Conservation (phyloP, 139 green algal species). For the Coelastrella sp. region DNA sequence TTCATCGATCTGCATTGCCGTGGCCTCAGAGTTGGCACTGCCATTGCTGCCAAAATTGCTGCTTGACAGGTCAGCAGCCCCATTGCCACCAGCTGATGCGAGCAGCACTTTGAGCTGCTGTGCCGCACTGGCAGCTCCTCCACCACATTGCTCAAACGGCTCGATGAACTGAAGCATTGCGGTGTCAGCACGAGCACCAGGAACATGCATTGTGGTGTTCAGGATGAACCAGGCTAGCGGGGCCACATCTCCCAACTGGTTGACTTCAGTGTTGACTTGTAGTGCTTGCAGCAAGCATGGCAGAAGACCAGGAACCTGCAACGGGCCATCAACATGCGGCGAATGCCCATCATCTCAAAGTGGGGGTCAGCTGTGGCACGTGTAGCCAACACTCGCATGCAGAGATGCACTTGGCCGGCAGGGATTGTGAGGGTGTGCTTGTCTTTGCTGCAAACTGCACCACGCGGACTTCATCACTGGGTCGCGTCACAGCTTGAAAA, state of each 20-base stretch:
- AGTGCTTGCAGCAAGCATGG: conserved; percentile 16
- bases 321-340: not conserved
- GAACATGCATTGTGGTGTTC: conserved; percentile 24
- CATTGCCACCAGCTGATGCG: not conserved
- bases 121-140: conserved; percentile 36
- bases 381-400: not conserved
- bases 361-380: not conserved
- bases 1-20: not conserved
- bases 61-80: not conserved
- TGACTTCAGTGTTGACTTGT: not conserved
- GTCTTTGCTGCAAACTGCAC: too few relatives aligned
- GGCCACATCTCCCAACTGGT: conserved; percentile 12
- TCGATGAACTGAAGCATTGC: conserved; percentile 8
- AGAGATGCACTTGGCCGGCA: too few relatives aligned
- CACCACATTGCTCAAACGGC: not conserved
- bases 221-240: conserved; percentile 54
- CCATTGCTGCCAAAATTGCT: not conserved
- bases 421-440: too few relatives aligned
- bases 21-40: not conserved
- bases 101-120: conserved; percentile 52
- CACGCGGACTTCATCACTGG: too few relatives aligned
- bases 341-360: not conserved
- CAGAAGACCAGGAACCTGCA: conserved; percentile 7
- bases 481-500: too few relatives aligned
- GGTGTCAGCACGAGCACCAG: not conserved